Evolutionary conservation across 2,329 filamentous ascomycete species (phyloP).

Genomic region (Fusarium longipes): DNA sequence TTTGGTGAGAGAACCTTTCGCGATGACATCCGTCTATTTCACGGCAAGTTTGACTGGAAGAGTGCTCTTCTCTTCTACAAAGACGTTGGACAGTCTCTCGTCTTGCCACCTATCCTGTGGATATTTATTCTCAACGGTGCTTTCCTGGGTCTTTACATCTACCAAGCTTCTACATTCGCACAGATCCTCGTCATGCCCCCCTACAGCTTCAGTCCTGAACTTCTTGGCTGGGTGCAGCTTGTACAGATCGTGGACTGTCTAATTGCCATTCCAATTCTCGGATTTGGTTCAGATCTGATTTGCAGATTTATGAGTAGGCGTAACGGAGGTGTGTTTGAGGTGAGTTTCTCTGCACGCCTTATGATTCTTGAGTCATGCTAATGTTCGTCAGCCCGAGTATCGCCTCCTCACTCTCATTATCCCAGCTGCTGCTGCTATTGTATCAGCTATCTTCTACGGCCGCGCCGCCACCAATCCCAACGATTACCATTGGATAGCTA

Average conservation of each 20-base stretch:
- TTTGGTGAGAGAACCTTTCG: slow-evolving; percentile 7
- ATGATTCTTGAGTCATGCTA: fast-evolving
- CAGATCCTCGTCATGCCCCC: neutral
- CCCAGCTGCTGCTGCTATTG: neutral
- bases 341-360: fast-evolving
- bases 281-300: neutral
- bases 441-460: slow-evolving; percentile 1
- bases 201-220: neutral
- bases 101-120: slow-evolving; percentile 4
- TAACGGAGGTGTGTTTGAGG: slow-evolving; percentile 1
- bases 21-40: neutral
- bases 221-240: slow-evolving; percentile 10
- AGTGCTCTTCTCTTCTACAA: neutral
- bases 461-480: slow-evolving; percentile 4
- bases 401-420: neutral
- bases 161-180: slow-evolving; percentile 9
- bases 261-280: neutral
- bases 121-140: slow-evolving; percentile 18
- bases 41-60: neutral
- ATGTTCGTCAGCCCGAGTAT: neutral
- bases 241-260: slow-evolving; percentile 2
- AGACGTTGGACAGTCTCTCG: neutral
- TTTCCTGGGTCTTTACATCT: slow-evolving; percentile 17
- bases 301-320: slow-evolving; percentile 18
- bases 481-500: slow-evolving; percentile 14